Evolutionary conservation across 2,329 filamentous ascomycete species (phyloP), one percentile per base, ranked within the genome.

Genomic region (Talaromyces sp.): DNA sequence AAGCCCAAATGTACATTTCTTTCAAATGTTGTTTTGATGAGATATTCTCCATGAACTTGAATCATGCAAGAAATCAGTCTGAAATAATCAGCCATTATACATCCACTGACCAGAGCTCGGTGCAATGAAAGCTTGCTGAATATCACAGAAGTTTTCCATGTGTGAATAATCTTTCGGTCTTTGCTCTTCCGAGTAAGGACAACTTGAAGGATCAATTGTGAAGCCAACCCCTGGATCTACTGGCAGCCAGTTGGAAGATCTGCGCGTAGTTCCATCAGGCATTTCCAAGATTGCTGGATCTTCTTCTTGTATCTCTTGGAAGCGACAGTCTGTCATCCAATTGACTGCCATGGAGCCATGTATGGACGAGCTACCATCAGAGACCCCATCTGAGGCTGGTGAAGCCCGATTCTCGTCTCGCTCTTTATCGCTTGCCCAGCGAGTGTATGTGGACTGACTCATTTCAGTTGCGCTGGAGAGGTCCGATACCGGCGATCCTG

Each of bases 231-330:
- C 52, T 1, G 65, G 60, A 41, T 70, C 67, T 6, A 70, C 67
- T 3, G 67, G 67, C 2, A 70, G 52, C 68, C 68, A 70, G 45
- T 70, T 70, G 9, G 62, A 51, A 2, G 66, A 68, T 33, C 64
- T 54, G 19, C 68, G 67, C 8, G 63, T 69, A 27, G 57, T 65
- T 0, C 68, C 68, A 45, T 70, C 68, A 3, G 68, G 68, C 68
- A 70, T 70, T 49, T 70, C 67, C 20, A 70, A 57, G 9, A 62
- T 63, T 22, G 61, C 66, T 5, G 64, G 52, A 0, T 60, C 55
- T 1, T 60, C 58, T 5, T 54, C 50, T 2, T 60, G 47, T n/a
- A 39, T 27, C n/a, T 30, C 19, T 14, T 20, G 20, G 11, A 51
- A 27, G 27, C 24, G 30, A 36, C 14, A 48, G 43, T 19, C 39